A percentile compares a stretch with the other conserved stretches of the same genome.
phyloP scores from a whole-genome alignment of 805 yeast genomes.

The Zygoascus flipseniorum region DNA sequence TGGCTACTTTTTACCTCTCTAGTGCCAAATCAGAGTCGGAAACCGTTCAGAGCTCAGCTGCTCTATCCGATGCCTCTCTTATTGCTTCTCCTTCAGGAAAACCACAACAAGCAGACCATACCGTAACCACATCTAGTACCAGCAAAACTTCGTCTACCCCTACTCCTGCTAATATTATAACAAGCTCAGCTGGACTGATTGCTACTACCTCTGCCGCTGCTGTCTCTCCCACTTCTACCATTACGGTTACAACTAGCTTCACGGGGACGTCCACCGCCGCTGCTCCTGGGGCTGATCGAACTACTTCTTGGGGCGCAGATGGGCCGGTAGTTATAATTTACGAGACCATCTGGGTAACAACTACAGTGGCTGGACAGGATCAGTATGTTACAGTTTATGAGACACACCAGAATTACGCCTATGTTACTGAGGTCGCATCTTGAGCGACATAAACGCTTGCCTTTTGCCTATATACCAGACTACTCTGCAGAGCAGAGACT shows the following conservation, averaged over 20 bases:
- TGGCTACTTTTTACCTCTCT: too few relatives aligned
- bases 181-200: neutral
- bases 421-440: neutral
- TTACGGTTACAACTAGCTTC: neutral
- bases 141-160: neutral
- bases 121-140: neutral
- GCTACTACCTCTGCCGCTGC: constrained; percentile 2
- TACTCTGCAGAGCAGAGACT: neutral
- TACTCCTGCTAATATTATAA: neutral
- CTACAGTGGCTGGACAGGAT: neutral
- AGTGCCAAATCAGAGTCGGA: too few relatives aligned
- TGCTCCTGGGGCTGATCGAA: neutral
- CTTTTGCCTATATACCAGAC: neutral
- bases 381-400: neutral
- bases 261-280: neutral
- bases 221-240: neutral
- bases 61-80: too few relatives aligned
- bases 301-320: neutral
- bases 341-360: neutral
- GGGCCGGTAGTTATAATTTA: neutral
- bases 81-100: too few relatives aligned
- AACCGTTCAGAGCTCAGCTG: too few relatives aligned
- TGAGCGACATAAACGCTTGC: too few relatives aligned
- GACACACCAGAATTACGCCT: neutral
- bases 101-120: too few relatives aligned